A percentile compares a stretch with the other conserved stretches of the same genome.
Conservation (phyloP, 2,329 filamentous ascomycete species). For the Fusarium humuli region DNA sequence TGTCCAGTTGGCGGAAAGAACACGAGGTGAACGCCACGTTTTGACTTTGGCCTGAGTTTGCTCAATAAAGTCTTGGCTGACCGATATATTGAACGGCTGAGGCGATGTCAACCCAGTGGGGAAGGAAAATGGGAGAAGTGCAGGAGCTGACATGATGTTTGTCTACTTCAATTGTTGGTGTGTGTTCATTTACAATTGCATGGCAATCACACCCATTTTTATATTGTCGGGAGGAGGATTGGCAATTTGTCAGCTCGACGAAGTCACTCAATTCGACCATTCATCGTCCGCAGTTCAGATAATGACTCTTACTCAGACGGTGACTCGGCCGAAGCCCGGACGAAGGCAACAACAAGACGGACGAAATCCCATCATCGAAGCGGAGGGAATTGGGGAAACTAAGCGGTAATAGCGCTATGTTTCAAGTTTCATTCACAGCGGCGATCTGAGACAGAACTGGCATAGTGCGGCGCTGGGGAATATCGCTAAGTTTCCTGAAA, state of each 20-base stretch:
- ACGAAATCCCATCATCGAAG: neutral
- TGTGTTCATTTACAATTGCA: neutral
- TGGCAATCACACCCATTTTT: neutral
- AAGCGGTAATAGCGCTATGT: neutral
- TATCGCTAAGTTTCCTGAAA: neutral
- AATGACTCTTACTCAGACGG: neutral
- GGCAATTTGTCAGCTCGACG: neutral
- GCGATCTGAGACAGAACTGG: neutral
- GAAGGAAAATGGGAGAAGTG: neutral
- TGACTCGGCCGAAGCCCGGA: neutral
- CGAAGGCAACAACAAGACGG: neutral
- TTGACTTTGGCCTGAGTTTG: neutral
- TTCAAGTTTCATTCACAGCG: neutral
- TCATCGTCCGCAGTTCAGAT: neutral
- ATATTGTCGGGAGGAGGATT: neutral
- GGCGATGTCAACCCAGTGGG: neutral
- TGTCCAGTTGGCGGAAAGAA: neutral
- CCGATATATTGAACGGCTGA: neutral
- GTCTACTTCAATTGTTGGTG: neutral
- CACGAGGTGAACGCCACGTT: neutral
- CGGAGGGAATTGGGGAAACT: neutral
- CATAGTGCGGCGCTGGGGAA: neutral
- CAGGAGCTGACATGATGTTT: neutral
- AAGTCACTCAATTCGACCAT: neutral
- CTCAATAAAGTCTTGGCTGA: neutral